A percentile compares a stretch with the other conserved stretches of the same genome.
Conservation (phyloP, 495 filamentous ascomycete genomes). For the Lasiosphaeria miniovina region DNA sequence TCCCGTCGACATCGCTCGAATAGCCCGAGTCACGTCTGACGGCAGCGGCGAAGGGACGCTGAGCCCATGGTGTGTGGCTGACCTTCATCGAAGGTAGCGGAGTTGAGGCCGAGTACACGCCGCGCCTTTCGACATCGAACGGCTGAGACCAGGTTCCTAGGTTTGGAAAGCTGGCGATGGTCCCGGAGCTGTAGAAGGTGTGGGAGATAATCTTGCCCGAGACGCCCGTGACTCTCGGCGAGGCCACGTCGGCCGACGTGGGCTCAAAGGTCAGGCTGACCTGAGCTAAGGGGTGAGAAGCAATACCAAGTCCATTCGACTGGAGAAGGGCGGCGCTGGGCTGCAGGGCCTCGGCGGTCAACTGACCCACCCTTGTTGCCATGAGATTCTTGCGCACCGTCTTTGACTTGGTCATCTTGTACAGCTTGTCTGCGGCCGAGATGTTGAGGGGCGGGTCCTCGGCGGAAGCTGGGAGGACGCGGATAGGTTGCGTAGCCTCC, state of each 20-base stretch:
- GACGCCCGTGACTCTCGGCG: constrained; percentile 66
- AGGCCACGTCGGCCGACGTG: constrained; percentile 49
- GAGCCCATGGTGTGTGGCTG: constrained; percentile 63
- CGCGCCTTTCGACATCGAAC: constrained; percentile 50
- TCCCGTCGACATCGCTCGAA: constrained; percentile 28
- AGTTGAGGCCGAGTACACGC: constrained; percentile 63
- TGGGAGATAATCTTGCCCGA: constrained; percentile 67
- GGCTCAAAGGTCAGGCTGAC: constrained; percentile 74
- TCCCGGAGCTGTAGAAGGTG: constrained; percentile 65
- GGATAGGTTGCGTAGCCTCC: constrained; percentile 57
- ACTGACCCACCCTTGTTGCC: constrained; percentile 67
- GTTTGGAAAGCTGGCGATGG: constrained; percentile 54
- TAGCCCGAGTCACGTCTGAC: constrained; percentile 61
- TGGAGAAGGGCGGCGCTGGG: constrained; percentile 64
- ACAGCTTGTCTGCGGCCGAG: constrained; percentile 56
- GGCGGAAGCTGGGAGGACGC: constrained; percentile 67
- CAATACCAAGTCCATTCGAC: constrained; percentile 39
- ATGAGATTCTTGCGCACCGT: constrained; percentile 74
- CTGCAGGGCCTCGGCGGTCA: constrained; percentile 71
- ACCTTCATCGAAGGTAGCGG: constrained; percentile 64
- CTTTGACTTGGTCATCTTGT: constrained; percentile 71
- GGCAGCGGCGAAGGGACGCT: constrained; percentile 35
- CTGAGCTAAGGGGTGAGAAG: constrained; percentile 58
- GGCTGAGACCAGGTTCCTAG: constrained; percentile 47
- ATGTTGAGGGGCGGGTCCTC: constrained; percentile 77